Evolutionary conservation across 306 rosid species (phyloP).

Genomic region (Oemleria cerasiformis): DNA sequence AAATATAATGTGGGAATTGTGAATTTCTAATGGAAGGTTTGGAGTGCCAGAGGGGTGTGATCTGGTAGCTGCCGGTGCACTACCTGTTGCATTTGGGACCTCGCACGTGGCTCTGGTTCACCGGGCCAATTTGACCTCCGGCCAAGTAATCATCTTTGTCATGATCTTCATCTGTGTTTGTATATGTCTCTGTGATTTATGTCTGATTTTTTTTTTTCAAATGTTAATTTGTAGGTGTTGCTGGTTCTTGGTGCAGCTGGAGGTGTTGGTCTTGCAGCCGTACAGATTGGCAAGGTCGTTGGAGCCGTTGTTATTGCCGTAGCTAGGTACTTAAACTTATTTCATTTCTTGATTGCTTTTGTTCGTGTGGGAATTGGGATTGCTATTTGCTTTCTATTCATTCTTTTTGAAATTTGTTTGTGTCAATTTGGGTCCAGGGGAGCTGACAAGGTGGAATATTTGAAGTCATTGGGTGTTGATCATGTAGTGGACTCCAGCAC

Average conservation of each 20-base stretch:
- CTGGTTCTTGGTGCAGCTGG: constrained; percentile 96
- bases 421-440: constrained; percentile 51
- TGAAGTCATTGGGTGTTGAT: constrained; percentile 75
- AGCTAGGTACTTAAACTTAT: constrained; percentile 60
- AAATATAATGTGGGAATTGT: neutral
- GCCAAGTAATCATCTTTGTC: constrained; percentile 46
- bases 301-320: constrained; percentile 91
- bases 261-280: constrained; percentile 91
- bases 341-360: neutral
- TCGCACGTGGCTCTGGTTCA: constrained; percentile 87
- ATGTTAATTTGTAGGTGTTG: constrained; percentile 50
- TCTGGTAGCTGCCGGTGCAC: constrained; percentile 79
- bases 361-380: neutral
- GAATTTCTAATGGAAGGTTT: constrained; percentile 40
- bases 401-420: constrained; percentile 7
- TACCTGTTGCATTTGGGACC: constrained; percentile 90
- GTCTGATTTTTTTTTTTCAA: neutral
- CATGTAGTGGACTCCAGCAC: constrained; percentile 76
- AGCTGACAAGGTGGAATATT: constrained; percentile 66
- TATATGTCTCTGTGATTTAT: neutral
- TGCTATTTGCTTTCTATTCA: neutral
- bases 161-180: neutral
- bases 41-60: constrained; percentile 84
- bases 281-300: constrained; percentile 82
- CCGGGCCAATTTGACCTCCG: constrained; percentile 66